Evolutionary conservation across 164 flowering plant genomes (phyloP).

Genomic region (Echeveria elegans): DNA sequence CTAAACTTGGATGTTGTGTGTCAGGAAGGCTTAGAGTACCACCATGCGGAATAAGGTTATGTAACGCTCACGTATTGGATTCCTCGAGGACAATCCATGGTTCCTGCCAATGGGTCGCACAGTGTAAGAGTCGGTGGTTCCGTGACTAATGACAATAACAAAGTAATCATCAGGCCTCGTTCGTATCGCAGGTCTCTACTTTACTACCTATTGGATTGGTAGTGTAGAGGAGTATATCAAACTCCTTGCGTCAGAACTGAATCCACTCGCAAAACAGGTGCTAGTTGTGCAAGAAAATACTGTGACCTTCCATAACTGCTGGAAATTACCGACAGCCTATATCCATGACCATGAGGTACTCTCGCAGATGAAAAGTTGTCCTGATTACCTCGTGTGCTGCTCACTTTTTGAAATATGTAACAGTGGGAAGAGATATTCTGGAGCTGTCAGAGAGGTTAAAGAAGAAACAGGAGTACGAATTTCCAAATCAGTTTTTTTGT

Average conservation of each 20-base stretch:
- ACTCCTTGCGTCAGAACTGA: no score
- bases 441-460: no score
- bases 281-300: constrained; percentile 89
- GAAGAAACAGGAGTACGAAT: constrained; percentile 86
- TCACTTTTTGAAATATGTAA: no score
- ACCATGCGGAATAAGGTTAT: constrained; percentile 61
- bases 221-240: not conserved
- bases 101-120: constrained; percentile 85
- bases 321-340: constrained; percentile 91
- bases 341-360: constrained; percentile 68
- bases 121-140: constrained; percentile 88
- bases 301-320: constrained; percentile 35
- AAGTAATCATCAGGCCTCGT: constrained; percentile 30
- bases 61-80: constrained; percentile 93
- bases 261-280: constrained; percentile 31
- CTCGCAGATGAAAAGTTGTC: not conserved
- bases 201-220: no score
- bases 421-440: no score
- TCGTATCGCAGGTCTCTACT: not conserved
- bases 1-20: constrained; percentile 6
- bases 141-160: constrained; percentile 63
- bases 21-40: constrained; percentile 94
- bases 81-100: constrained; percentile 69
- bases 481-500: not conserved
- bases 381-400: not conserved